These are phyloP conservation scores for Pseudogymnoascus sp. DNA, from an alignment of 2,329 filamentous ascomycete species.

Conservation along the genomic window DNA sequence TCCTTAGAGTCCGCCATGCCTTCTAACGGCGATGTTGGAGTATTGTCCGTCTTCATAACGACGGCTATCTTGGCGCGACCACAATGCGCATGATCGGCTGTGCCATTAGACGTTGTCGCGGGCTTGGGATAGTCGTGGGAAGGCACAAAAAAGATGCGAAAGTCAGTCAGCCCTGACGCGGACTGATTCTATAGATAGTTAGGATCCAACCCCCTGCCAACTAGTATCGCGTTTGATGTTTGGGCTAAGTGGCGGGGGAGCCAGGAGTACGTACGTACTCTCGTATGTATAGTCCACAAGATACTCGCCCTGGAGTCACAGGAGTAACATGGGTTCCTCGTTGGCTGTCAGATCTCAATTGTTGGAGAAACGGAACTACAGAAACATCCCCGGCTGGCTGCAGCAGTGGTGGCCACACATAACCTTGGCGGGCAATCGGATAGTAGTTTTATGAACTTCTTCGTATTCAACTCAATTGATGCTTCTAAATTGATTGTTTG, in stretches of 20 bases:
- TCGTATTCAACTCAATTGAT: neutral
- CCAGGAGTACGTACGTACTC: neutral
- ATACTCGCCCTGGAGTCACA: neutral
- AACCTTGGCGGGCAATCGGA: neutral
- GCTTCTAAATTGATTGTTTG: neutral
- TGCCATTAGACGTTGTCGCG: slow-evolving; percentile 5
- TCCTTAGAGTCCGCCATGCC: neutral
- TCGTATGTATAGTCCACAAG: neutral
- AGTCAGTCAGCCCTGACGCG: slow-evolving; percentile 2
- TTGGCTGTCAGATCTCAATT: slow-evolving; percentile 7
- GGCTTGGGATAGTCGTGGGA: neutral
- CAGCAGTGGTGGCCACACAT: neutral
- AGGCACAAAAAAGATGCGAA: neutral
- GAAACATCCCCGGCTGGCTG: neutral
- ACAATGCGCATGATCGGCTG: neutral
- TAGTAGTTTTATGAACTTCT: neutral
- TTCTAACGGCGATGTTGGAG: neutral
- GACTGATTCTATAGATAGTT: slow-evolving; percentile 2
- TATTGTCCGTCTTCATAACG: neutral
- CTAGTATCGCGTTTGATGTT: slow-evolving; percentile 4
- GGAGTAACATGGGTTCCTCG: neutral
- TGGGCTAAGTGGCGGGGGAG: neutral
- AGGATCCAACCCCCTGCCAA: slow-evolving; percentile 1
- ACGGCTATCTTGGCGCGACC: neutral
- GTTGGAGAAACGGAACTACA: neutral